Evolutionary conservation across 768 basidiomycete genomes (phyloP).

Genomic region (Termitomyces sp.): DNA sequence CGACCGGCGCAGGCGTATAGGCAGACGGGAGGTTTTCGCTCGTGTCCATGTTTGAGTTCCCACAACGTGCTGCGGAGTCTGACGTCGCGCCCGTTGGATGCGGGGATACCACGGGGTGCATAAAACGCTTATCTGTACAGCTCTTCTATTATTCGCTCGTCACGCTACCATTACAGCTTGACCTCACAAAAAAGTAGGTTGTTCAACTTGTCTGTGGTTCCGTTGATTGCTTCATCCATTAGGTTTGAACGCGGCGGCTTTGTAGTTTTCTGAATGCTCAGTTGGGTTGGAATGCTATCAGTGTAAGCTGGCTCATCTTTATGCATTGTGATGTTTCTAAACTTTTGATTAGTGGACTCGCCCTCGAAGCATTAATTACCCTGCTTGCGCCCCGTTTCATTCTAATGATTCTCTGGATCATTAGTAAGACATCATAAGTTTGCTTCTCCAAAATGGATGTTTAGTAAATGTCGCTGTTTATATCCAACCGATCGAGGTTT

Average conservation of each 20-base stretch:
- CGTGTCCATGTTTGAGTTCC: background rate
- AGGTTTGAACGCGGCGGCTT: constrained; percentile 52
- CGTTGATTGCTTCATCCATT: background rate
- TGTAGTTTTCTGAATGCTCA: constrained; percentile 68
- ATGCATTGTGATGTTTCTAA: background rate
- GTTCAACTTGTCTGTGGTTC: constrained; percentile 9
- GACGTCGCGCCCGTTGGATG: constrained; percentile 19
- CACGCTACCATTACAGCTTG: constrained; percentile 54
- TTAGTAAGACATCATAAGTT: constrained; percentile 29
- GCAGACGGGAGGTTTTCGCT: constrained; percentile 65
- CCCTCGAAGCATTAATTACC: constrained; percentile 56
- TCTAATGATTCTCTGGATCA: constrained; percentile 66
- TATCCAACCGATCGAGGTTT: constrained; percentile 50
- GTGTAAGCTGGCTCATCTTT: constrained; percentile 30
- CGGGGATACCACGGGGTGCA: constrained; percentile 20
- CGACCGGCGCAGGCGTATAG: constrained; percentile 55
- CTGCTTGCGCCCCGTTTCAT: constrained; percentile 51
- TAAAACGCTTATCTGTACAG: constrained; percentile 25
- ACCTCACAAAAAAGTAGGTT: constrained; percentile 41
- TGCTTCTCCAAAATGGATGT: background rate
- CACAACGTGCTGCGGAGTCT: background rate
- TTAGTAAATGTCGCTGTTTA: constrained; percentile 59
- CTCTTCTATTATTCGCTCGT: constrained; percentile 60
- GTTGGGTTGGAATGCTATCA: constrained; percentile 56
- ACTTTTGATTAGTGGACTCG: constrained; percentile 42